Evolutionary conservation across 768 basidiomycete species (phyloP).

Genomic region (Hericium erinaceus): DNA sequence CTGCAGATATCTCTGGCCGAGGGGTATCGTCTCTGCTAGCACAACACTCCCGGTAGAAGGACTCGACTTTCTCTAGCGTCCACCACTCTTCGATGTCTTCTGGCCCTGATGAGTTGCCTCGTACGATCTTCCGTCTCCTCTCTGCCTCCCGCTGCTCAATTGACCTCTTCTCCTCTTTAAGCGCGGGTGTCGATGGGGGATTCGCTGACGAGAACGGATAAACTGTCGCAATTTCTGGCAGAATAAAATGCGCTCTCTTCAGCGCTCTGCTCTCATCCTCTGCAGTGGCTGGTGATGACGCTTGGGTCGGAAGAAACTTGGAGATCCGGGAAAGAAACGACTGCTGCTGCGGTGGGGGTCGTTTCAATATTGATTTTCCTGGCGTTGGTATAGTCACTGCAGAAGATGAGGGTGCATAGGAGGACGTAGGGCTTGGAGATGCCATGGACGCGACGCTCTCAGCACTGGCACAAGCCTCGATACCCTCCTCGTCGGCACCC

Average conservation of each 20-base stretch:
- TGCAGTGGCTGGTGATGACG: constrained; percentile 13
- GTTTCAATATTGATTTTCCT: constrained; percentile 76
- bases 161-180: constrained; percentile 76
- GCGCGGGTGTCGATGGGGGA: constrained; percentile 70
- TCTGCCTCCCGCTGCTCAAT: constrained; percentile 70
- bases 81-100: constrained; percentile 60
- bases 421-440: constrained; percentile 28
- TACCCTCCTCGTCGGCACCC: no score
- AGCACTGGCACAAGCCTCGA: no score
- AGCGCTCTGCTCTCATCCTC: constrained; percentile 51
- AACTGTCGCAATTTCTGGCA: constrained; percentile 76
- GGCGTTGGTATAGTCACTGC: constrained; percentile 73
- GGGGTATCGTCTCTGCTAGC: constrained; percentile 64
- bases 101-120: constrained; percentile 35
- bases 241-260: constrained; percentile 85
- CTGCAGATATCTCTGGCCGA: constrained; percentile 53
- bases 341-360: constrained; percentile 56
- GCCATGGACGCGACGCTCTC: constrained; percentile 13
- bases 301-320: constrained; percentile 59
- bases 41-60: constrained; percentile 84
- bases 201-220: constrained; percentile 85
- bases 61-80: constrained; percentile 75
- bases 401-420: constrained; percentile 64
- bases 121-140: constrained; percentile 54
- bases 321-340: constrained; percentile 69